These are phyloP conservation scores for Ajuga chamaepitys DNA, from an alignment of 257 asterid species.

Conservation along the genomic window DNA sequence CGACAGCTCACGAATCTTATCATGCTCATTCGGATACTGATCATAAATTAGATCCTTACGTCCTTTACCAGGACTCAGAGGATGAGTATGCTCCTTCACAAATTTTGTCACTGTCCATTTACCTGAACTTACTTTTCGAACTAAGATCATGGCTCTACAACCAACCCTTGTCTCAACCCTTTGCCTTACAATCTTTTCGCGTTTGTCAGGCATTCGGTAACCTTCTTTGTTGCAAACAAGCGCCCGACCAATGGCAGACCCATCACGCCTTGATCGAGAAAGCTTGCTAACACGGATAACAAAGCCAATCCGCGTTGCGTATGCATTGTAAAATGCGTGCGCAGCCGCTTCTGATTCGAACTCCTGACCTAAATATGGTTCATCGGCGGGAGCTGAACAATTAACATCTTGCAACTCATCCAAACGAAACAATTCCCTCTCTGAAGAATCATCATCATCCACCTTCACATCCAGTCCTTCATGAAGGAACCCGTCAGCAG, in stretches of 20 bases:
- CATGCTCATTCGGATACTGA: slow-evolving; percentile 93
- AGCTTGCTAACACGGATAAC: slow-evolving; percentile 96
- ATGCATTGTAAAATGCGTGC: slow-evolving; percentile 81
- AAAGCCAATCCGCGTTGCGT: slow-evolving; percentile 83
- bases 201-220: slow-evolving; percentile 82
- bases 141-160: slow-evolving; percentile 94
- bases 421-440: slow-evolving; percentile 41
- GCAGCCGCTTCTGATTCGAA: slow-evolving; percentile 95
- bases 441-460: slow-evolving; percentile 59
- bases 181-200: slow-evolving; percentile 88
- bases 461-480: slow-evolving; percentile 52
- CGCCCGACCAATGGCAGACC: slow-evolving; percentile 94
- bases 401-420: slow-evolving; percentile 56
- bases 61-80: slow-evolving; percentile 82
- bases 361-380: slow-evolving; percentile 84
- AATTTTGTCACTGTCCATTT: slow-evolving; percentile 88
- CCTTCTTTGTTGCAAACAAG: slow-evolving; percentile 99
- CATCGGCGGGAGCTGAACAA: slow-evolving; percentile 42
- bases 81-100: slow-evolving; percentile 87
- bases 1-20: slow-evolving; percentile 77
- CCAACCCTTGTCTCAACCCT: slow-evolving; percentile 97
- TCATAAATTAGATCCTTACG: slow-evolving; percentile 78
- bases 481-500: slow-evolving; percentile 51
- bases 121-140: slow-evolving; percentile 75
- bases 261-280: slow-evolving; percentile 97